Percentiles rank a stretch among this genome's conserved stretches.
phyloP scores from a whole-genome alignment of 73 alveolate species.

The Paramecium pentaurelia region DNA sequence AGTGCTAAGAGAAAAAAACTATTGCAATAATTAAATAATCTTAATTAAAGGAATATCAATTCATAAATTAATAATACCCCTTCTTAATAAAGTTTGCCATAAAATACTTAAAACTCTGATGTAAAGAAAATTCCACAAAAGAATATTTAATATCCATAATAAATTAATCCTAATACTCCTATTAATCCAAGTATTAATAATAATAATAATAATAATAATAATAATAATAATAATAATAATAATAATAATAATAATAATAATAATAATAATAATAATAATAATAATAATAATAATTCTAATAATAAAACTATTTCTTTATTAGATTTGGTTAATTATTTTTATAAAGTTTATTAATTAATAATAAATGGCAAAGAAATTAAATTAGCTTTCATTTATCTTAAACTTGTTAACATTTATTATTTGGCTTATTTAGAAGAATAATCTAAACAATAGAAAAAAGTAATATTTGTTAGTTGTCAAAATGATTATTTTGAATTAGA shows the following conservation, averaged over 20 bases:
- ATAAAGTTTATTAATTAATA: background rate
- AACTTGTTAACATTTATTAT: constrained; percentile 31
- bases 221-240: background rate
- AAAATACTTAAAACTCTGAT: background rate
- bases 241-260: background rate
- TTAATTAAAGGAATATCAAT: background rate
- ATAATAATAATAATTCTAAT: background rate
- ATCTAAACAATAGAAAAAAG: background rate
- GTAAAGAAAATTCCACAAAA: background rate
- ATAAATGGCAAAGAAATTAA: background rate
- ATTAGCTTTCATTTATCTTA: background rate
- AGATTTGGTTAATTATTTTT: constrained; percentile 29
- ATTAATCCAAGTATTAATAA: no score
- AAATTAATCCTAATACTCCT: background rate
- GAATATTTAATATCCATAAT: background rate
- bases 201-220: no score
- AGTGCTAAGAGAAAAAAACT: background rate
- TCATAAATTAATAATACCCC: background rate
- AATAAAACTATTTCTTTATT: background rate
- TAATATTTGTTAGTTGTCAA: background rate
- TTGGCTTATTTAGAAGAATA: background rate
- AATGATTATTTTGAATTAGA: constrained; percentile 41
- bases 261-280: background rate
- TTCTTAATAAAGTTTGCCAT: background rate
- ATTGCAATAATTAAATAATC: background rate